phyloP scores from a whole-genome alignment of 2,329 filamentous ascomycete species.

The Rutstroemia sydowiana region DNA sequence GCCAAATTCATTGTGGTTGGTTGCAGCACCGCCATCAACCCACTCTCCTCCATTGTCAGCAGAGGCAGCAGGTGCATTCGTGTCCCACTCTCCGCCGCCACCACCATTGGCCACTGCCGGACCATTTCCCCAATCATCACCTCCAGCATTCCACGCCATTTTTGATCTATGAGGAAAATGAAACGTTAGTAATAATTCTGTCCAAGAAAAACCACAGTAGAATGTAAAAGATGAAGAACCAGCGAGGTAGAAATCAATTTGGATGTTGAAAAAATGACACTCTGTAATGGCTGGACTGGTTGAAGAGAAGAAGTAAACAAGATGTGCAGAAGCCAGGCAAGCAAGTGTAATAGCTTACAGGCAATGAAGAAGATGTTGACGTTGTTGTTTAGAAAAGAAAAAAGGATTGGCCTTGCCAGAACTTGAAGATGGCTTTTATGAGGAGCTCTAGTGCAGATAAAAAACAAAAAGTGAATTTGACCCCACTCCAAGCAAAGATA shows the following conservation, averaged over 20 bases:
- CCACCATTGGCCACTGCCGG: not conserved
- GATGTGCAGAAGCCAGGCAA: not conserved
- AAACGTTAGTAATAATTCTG: too few relatives aligned
- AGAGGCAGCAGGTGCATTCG: not conserved
- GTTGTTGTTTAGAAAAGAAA: not conserved
- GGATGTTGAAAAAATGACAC: too few relatives aligned
- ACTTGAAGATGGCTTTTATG: too few relatives aligned
- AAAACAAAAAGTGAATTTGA: not conserved
- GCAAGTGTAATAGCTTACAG: not conserved
- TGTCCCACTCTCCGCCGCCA: constrained; percentile 1
- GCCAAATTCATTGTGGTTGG: not conserved
- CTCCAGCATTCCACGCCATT: not conserved
- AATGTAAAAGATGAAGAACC: too few relatives aligned
- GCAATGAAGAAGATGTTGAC: not conserved
- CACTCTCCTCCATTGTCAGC: not conserved
- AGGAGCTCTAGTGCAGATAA: too few relatives aligned
- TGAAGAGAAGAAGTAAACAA: too few relatives aligned
- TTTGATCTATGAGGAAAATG: not conserved
- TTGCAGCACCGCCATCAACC: not conserved
- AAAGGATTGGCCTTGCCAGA: too few relatives aligned
- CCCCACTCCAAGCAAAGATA: not conserved
- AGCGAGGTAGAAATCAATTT: too few relatives aligned
- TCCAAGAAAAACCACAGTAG: too few relatives aligned
- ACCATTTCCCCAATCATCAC: constrained; percentile 7
- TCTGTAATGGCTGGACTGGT: too few relatives aligned